Evolutionary conservation across 2,329 filamentous ascomycete species (phyloP), one percentile per base, ranked within the genome.

Genomic region (Akanthomyces dipterigenus): DNA sequence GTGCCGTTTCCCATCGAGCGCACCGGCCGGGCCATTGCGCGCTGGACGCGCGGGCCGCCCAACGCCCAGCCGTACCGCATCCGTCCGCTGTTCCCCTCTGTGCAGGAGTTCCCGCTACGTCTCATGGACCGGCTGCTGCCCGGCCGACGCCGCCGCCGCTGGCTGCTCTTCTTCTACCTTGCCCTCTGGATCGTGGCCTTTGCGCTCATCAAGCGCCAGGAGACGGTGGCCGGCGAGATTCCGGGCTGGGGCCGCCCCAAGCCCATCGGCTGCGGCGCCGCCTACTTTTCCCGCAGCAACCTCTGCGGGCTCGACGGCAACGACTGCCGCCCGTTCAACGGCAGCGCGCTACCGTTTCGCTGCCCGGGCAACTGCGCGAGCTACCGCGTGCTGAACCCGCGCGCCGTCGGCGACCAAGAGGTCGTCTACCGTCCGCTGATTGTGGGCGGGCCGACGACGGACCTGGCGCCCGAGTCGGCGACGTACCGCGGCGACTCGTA

Each of bases 401-500:
- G 89, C 66, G 89, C 90, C 8, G 89, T 95, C 5, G 90, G 90
- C 38, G 82, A 85, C 65, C 80, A 87, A 66, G 83, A 88, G 65
- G 76, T 90, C 55, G 77, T 82, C 50, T 91, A 91, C 69, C 76
- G 74, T 26, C 77, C 85, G 1, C 71, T 90, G n/a, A 82, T 91
- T 2, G 78, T 91, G 28, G 88, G 88, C n/a, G 88, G 88, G 0
- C 84, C 84, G 0, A 73, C 78, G 5, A 73, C 75, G 54, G 75
- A 80, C 31, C 67, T 69, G 6, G 72, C 70, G 34, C 70, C 75
- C 3, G 64, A 73, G 36, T 82, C 88, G 0, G 49, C 58, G 6
- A 78, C 89, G 24, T 98, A 98, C 72, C 88, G 95, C 20, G 91
- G 89, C 11, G 92, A 96, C 73, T 96, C 91, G 16, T 96, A 90